phyloP scores from a whole-genome alignment of 768 basidiomycete genomes.

The Hortiboletus flavorubellus region DNA sequence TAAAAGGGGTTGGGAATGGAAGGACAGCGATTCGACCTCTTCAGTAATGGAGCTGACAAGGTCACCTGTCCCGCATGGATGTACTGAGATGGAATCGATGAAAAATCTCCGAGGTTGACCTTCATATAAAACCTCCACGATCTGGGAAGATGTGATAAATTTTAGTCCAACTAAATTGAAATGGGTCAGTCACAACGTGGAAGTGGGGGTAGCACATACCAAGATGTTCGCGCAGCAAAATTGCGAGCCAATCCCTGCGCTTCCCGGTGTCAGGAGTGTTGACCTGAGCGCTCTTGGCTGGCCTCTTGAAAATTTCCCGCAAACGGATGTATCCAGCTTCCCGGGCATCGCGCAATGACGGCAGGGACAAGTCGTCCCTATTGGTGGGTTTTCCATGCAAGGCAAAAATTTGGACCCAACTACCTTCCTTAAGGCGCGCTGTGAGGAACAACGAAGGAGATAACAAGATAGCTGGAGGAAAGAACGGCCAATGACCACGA shows the following conservation, averaged over 20 bases:
- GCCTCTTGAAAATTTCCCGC: slow-evolving; percentile 40
- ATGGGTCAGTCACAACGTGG: not conserved
- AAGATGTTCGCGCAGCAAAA: slow-evolving; percentile 64
- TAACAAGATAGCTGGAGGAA: slow-evolving; percentile 47
- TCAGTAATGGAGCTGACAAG: slow-evolving; percentile 35
- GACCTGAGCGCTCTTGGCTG: slow-evolving; percentile 17
- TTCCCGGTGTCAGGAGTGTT: slow-evolving; percentile 29
- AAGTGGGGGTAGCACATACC: slow-evolving; percentile 40
- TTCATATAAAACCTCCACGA: slow-evolving; percentile 64
- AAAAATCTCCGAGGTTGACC: slow-evolving; percentile 53
- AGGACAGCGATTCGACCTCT: slow-evolving; percentile 43
- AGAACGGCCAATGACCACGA: slow-evolving; percentile 2
- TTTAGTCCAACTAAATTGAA: slow-evolving; percentile 60
- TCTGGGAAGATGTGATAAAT: slow-evolving; percentile 59
- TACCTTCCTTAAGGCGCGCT: slow-evolving; percentile 50
- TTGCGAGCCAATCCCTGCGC: slow-evolving; percentile 61
- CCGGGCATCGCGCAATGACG: slow-evolving; percentile 46
- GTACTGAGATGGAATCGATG: slow-evolving; percentile 44
- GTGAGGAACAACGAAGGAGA: slow-evolving; percentile 61
- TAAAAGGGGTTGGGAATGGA: slow-evolving; percentile 40
- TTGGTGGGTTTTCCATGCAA: slow-evolving; percentile 38
- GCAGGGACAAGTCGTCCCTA: slow-evolving; percentile 43
- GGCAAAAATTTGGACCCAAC: slow-evolving; percentile 46
- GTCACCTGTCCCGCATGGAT: slow-evolving; percentile 17
- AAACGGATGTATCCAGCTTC: slow-evolving; percentile 54